Evolutionary conservation across 2,329 filamentous ascomycete species (phyloP), one percentile per base, ranked within the genome.

Genomic region (Fusarium buxicola): DNA sequence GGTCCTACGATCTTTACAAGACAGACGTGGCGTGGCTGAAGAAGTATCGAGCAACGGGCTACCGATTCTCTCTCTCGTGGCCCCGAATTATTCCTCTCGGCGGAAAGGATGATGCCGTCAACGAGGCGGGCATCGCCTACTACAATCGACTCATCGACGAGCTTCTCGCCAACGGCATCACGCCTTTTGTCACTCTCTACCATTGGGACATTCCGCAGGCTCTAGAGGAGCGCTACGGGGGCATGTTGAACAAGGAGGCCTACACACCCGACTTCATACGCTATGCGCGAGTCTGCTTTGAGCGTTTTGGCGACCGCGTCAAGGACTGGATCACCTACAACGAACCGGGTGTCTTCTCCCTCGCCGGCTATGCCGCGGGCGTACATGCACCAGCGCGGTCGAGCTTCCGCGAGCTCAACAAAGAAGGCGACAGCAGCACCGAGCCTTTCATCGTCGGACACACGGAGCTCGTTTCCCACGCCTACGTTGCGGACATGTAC

Each of bases 51-150:
- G 85, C 86, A 13, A 81, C 82, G 56, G 84, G 82, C 4, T 89
- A 89, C 70, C 84, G 86, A 21, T 89, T 89, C 72, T 89, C 86
- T 4, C 76, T 89, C 24, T 85, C 86, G 5, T 89, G 87, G 87
- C 84, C 85, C 11, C 84, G 86, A 38, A 84, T 89, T 58, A 88
- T 89, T 47, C 87, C 87, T 1, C 77, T 87, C 5, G 86, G 87
- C 15, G 86, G 86, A 15, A 83, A 84, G 49, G 82, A 87, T 45
- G 86, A 89, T 55, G 85, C 86, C 1, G 71, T 89, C 71, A 89
- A 89, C 66, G 78, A 87, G 58, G 80, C 82, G 45, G 86, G 86
- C 7, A 72, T 89, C 30, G 77, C 83, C 43, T 84, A 85, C 72
- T 89, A 89, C 72, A 78, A 84, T 69, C 80, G 83, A 39, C 80